phyloP scores from a whole-genome alignment of 768 basidiomycete genomes.

The Boletus pseudopeckii region DNA sequence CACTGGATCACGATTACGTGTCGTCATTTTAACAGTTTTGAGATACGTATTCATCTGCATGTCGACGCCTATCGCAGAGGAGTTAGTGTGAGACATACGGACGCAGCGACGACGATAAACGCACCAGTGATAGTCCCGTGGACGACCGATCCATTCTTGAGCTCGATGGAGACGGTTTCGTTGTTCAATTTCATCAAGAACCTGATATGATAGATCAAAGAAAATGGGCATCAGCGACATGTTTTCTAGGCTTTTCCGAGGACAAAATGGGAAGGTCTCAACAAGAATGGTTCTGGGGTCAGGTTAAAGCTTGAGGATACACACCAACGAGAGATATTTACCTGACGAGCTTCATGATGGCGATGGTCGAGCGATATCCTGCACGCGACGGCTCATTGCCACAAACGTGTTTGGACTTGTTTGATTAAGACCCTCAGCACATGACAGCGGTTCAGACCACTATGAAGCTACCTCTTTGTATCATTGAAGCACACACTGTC shows the following conservation, averaged over 20 bases:
- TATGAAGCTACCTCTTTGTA: not conserved
- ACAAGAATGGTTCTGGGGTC: not conserved
- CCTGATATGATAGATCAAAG: conserved; percentile 39
- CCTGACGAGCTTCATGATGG: conserved; percentile 83
- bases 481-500: not conserved
- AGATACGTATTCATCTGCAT: conserved; percentile 99
- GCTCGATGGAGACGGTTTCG: conserved; percentile 96
- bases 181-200: conserved; percentile 99
- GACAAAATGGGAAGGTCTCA: not conserved
- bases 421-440: not conserved
- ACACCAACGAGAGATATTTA: conserved; percentile 28
- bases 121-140: conserved; percentile 96
- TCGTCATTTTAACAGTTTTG: conserved; percentile 97
- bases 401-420: conserved; percentile 23
- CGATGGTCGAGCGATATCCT: conserved; percentile 25
- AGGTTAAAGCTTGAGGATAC: conserved; percentile 3
- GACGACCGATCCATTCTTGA: conserved; percentile 95
- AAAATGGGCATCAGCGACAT: conserved; percentile 20
- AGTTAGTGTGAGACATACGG: not conserved
- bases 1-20: conserved; percentile 82
- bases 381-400: conserved; percentile 9
- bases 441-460: too few species aligned
- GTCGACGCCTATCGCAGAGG: conserved; percentile 72
- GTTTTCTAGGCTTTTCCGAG: conserved; percentile 3
- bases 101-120: conserved; percentile 20